Base-by-base conservation (phyloP, 768 basidiomycete genomes). In the Calocybe cyanea region DNA sequence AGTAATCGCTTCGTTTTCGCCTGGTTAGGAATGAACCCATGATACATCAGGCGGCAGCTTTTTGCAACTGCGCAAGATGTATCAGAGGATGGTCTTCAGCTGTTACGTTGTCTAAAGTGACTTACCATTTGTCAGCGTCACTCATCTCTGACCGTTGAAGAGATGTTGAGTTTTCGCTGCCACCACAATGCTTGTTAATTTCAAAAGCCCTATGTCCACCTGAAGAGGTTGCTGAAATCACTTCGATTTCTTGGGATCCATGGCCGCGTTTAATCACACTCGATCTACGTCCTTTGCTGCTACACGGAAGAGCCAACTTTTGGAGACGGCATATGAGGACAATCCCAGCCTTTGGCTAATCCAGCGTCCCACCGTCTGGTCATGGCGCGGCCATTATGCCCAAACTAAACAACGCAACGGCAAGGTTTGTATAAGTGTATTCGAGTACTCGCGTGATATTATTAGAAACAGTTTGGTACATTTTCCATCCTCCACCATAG, bases 341-440 rank as follows among this genome's bases (percentile, higher is more conserved):
- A 69, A 38, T 60, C 63, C 13, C 56, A 62, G 37, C 54, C 56
- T 36, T 9, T 41, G 34, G 24, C 30, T 46, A 14, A 33, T 24
- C 46, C 32, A 33, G n/a, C 30, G n/a, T n/a, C n/a, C n/a, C n/a
- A n/a, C 39, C 48, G 7, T 49, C 52, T 28, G 43, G 59, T 31
- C 56, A 57, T 17, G 67, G 60, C n/a, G 64, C 64, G 1, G 89
- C 92, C 10, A 96, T 97, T 54, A 96, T 96, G 93, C 66, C 81
- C n/a, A 90, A 88, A 64, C 66, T 96, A 38, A 85, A 78, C 34
- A 97, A 97, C 61, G 93, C 77, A 49, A 97, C 95, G 2, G 85
- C 88, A 35, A 96, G 95, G 93, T 94, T 58, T 48, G 85, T 71
- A 14, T n/a, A n/a, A n/a, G n/a, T n/a, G n/a, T n/a, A n/a, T n/a